Percentiles rank a stretch among this genome's conserved stretches.
Conservation (phyloP, 148 eudicot genomes). For the Bassia scoparia region DNA sequence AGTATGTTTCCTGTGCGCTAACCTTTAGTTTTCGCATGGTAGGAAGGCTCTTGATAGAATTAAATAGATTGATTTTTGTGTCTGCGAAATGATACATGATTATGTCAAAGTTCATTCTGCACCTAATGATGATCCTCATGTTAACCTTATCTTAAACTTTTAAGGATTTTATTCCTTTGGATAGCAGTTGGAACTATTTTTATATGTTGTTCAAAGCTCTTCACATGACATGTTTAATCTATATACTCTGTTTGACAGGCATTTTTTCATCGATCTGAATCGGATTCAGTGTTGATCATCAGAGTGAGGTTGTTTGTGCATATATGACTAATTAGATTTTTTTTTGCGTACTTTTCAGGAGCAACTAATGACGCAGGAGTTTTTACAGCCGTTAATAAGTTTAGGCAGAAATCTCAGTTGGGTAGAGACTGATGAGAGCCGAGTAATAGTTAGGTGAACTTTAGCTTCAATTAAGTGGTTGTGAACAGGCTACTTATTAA, state of each 20-base stretch:
- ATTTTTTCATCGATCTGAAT: too few relatives aligned
- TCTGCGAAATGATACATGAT: not conserved
- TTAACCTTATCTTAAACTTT: not conserved
- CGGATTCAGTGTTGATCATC: not conserved
- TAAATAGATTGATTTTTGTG: too few relatives aligned
- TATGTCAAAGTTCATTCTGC: not conserved
- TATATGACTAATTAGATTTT: too few relatives aligned
- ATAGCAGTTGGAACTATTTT: too few relatives aligned
- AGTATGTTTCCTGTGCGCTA: too few relatives aligned
- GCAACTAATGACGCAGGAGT: slow-evolving; percentile 90
- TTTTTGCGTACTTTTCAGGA: slow-evolving; percentile 41
- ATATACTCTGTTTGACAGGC: too few relatives aligned
- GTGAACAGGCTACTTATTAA: slow-evolving; percentile 63
- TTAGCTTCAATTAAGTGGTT: slow-evolving; percentile 81
- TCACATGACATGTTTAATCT: too few relatives aligned
- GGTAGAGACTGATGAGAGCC: slow-evolving; percentile 95
- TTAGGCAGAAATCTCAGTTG: slow-evolving; percentile 63
- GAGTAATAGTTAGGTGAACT: slow-evolving; percentile 86
- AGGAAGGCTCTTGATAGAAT: too few relatives aligned
- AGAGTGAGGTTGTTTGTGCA: not conserved
- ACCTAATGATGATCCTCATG: not conserved
- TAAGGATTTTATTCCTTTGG: not conserved
- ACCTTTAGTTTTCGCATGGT: too few relatives aligned
- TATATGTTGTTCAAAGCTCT: too few relatives aligned
- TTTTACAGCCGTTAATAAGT: slow-evolving; percentile 72